Evolutionary conservation across 2,329 filamentous ascomycete genomes (phyloP).

Genomic region (Myotisia sp.): DNA sequence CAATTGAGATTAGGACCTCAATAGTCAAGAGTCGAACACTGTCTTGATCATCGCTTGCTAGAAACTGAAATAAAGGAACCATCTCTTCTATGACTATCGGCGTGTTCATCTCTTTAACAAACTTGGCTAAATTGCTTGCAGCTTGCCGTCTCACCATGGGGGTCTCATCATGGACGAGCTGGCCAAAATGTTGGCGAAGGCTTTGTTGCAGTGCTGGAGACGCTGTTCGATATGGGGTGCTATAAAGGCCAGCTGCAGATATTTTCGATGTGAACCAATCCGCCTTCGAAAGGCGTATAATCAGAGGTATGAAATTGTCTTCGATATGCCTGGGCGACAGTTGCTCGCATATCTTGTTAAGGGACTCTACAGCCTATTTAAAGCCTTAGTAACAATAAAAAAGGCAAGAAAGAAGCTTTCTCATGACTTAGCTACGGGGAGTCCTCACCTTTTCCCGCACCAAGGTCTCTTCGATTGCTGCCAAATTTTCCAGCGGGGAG

Average conservation of each 20-base stretch:
- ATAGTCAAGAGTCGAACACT: conserved; percentile 92
- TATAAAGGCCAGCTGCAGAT: conserved; percentile 90
- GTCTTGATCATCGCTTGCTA: conserved; percentile 92
- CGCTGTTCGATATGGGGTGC: conserved; percentile 82
- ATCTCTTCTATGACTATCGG: conserved; percentile 92
- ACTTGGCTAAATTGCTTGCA: conserved; percentile 90
- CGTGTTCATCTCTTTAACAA: conserved; percentile 91
- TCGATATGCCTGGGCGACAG: conserved; percentile 86
- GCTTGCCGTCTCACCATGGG: conserved; percentile 97
- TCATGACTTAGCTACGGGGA: not conserved
- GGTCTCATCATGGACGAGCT: conserved; percentile 93
- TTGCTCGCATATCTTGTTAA: conserved; percentile 97
- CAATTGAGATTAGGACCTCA: conserved; percentile 89
- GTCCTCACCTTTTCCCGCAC: conserved; percentile 81
- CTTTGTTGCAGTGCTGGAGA: conserved; percentile 76
- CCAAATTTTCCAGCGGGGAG: conserved; percentile 92
- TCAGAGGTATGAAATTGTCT: conserved; percentile 92
- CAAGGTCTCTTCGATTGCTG: conserved; percentile 93
- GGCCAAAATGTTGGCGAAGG: conserved; percentile 79
- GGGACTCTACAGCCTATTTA: conserved; percentile 79
- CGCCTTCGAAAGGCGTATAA: conserved; percentile 90
- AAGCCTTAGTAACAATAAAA: conserved; percentile 4
- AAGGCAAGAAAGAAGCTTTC: too few species aligned
- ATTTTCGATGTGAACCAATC: conserved; percentile 99
- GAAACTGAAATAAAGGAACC: conserved; percentile 96